phyloP scores from a whole-genome alignment of 176 grass and related monocot species.

The Olyra latifolia region DNA sequence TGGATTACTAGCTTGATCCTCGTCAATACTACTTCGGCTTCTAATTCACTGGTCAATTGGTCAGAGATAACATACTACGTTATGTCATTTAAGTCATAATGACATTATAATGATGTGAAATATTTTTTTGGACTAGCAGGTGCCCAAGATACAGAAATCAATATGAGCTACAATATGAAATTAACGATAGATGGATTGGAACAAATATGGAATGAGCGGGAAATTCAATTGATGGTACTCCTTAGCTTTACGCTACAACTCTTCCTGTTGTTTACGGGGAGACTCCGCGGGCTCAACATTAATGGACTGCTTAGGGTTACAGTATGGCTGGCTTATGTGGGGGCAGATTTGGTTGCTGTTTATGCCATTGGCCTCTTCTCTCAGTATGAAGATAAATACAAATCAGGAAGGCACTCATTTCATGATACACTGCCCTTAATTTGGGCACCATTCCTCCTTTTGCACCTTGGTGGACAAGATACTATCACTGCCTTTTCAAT shows the following conservation, averaged over 20 bases:
- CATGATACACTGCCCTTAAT: neutral
- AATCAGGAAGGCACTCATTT: neutral
- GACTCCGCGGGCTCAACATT: neutral
- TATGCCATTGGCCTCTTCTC: neutral
- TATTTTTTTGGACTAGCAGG: neutral
- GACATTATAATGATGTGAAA: neutral
- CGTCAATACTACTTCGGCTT: too few species aligned
- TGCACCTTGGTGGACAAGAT: neutral
- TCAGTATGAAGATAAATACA: neutral
- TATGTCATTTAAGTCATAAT: too few species aligned
- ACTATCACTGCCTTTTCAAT: neutral
- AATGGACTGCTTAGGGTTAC: too few species aligned
- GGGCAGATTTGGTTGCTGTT: neutral
- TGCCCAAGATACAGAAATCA: neutral
- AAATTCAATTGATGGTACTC: slow-evolving; percentile 5
- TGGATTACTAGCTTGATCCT: too few species aligned
- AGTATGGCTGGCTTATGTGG: neutral
- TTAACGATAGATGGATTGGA: neutral
- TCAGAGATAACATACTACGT: too few species aligned
- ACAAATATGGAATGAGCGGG: slow-evolving; percentile 7
- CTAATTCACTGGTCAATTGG: too few species aligned
- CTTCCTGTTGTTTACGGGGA: neutral
- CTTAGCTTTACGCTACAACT: neutral
- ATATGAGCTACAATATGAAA: neutral
- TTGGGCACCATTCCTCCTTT: neutral